Percentiles rank a stretch among this genome's conserved stretches.
Conservation (phyloP, 805 yeast species). For the Candida maesae region DNA sequence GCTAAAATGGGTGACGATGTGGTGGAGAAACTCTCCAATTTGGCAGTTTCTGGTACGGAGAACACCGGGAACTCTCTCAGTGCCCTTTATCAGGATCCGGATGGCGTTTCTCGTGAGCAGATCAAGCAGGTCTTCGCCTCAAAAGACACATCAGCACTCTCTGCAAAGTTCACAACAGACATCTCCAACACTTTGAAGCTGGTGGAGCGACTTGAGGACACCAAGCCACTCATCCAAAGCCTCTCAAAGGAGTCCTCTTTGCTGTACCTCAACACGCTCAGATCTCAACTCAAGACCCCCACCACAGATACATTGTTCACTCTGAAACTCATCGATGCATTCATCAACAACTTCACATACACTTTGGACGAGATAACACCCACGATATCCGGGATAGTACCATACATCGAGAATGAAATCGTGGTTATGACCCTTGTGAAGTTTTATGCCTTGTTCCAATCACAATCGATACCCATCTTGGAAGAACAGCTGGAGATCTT, state of each 20-base stretch:
- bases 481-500: conserved; percentile 20
- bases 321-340: conserved; percentile 23
- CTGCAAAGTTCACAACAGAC: neutral
- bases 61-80: neutral
- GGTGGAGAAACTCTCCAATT: neutral
- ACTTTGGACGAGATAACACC: conserved; percentile 13
- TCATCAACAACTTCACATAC: conserved; percentile 27
- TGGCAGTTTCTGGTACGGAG: neutral
- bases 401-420: conserved; percentile 11
- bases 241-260: conserved; percentile 8
- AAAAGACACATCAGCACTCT: neutral
- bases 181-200: conserved; percentile 4
- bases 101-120: neutral
- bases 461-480: conserved; percentile 9
- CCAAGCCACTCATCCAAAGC: conserved; percentile 1
- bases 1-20: conserved; percentile 1
- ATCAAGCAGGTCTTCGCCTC: conserved; percentile 7
- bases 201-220: neutral
- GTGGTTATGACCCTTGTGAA: conserved; percentile 16
- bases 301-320: neutral
- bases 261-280: conserved; percentile 9
- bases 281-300: neutral
- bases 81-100: conserved; percentile 3
- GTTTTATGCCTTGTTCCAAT: conserved; percentile 10
- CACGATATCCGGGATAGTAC: conserved; percentile 10